Percentiles rank a stretch among this genome's conserved stretches.
Evolutionary conservation across 2,329 filamentous ascomycete genomes (phyloP).

Genomic region (Ceratocystiopsis minuta): DNA sequence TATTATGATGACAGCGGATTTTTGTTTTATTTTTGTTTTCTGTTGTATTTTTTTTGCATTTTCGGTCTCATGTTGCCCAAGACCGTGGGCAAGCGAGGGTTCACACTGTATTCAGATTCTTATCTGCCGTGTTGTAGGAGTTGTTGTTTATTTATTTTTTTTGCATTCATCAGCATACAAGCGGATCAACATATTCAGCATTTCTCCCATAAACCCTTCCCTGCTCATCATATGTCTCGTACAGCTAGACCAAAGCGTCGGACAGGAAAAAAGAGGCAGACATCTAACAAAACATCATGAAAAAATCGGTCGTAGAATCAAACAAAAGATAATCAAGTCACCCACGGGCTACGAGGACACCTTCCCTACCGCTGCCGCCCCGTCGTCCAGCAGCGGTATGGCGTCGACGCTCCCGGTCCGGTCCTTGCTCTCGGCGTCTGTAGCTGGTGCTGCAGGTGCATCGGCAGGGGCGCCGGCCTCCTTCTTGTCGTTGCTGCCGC

Average conservation of each 20-base stretch:
- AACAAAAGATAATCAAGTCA: not conserved
- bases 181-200: too few species aligned
- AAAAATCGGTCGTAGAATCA: not conserved
- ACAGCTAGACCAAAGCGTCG: too few species aligned
- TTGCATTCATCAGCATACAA: not conserved
- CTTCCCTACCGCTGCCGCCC: too few species aligned
- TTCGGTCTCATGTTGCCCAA: not conserved
- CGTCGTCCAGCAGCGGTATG: too few species aligned
- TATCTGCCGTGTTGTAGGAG: not conserved
- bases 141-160: not conserved
- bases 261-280: not conserved
- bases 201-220: not conserved
- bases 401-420: not conserved
- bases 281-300: not conserved
- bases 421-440: conserved; percentile 6
- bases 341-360: not conserved
- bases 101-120: too few species aligned
- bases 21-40: not conserved
- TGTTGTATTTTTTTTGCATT: not conserved
- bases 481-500: too few species aligned
- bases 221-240: not conserved
- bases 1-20: not conserved
- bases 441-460: conserved; percentile 1
- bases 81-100: too few species aligned
- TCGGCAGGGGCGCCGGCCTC: not conserved